Evolutionary conservation across 306 rosid species (phyloP), one percentile per base, ranked within the genome.

Genomic region (Chamaecrista fasciculata): DNA sequence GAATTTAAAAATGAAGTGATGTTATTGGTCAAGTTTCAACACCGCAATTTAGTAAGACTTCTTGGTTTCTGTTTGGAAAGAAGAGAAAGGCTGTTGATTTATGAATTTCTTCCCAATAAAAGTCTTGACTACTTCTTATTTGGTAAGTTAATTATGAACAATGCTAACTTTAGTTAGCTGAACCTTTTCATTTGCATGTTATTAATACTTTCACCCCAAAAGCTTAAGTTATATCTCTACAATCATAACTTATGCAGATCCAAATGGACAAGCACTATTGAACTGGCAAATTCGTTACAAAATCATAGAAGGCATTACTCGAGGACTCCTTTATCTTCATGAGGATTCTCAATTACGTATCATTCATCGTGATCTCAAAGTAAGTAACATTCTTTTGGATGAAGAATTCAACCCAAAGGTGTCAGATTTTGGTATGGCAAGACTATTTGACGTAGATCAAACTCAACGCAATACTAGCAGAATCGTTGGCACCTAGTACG

Each of bases 401-500:
- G 24, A 47, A 20, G 26, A 49, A 3, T 49, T 49, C 5, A 49
- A 49, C 2, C 55, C 55, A 1, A 49, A 49, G 2, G 8, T 49
- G 9, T 49, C 55, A 7, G 25, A 49, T 7, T 49, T 49, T 49
- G 26, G 55, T 14, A 19, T 49, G 26, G 55, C 55, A 6, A 49
- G 14, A 49, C 5, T 49, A 7, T 49, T 49, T 49, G 55, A 2
- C 2, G 5, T 49, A 2, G 55, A 49, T 20, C 26, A 49, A 49
- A 49, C 55, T 19, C 25, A 49, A 18, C 7, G 26, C 26, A 49
- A 49, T 19, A 18, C 55, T 19, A 19, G 8, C 9, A 49, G 55
- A 49, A 53, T 53, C 25, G 59, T 52, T 24, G 59, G 59, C 11
- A 52, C 19, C 19, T 52, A 52, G 59, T 53, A 53, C 24, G 60